A percentile compares a stretch with the other conserved stretches of the same genome.
These are phyloP conservation scores for Clathrospora elynae DNA, from an alignment of 2,329 filamentous ascomycete species.

Conservation along the genomic window DNA sequence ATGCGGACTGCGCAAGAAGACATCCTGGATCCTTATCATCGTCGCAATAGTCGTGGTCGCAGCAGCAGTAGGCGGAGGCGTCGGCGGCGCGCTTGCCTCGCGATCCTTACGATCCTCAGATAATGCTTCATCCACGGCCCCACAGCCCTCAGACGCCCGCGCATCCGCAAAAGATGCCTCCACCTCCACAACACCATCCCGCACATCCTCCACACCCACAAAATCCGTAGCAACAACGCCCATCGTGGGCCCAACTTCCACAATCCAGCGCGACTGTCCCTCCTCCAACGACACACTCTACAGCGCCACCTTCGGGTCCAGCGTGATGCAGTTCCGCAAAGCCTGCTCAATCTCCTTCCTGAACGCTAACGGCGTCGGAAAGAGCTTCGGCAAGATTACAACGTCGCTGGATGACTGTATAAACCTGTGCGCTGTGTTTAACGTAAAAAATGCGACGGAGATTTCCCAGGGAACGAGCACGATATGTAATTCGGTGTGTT, in stretches of 20 bases:
- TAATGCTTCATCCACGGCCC: constrained; percentile 1
- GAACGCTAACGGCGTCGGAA: constrained; percentile 9
- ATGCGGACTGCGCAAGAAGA: constrained; percentile 16
- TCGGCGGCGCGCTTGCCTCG: constrained; percentile 18
- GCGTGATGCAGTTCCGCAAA: constrained; percentile 17
- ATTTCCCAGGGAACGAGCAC: constrained; percentile 6
- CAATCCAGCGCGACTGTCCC: constrained; percentile 21
- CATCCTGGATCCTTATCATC: constrained; percentile 13
- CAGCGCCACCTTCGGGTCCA: constrained; percentile 12
- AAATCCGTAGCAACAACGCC: constrained; percentile 11
- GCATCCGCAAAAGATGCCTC: background rate
- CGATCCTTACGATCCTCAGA: constrained; percentile 7
- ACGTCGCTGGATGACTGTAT: constrained; percentile 18
- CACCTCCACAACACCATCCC: constrained; percentile 4
- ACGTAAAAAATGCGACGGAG: constrained; percentile 14
- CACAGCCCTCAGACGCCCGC: background rate
- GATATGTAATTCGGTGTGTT: constrained; percentile 19
- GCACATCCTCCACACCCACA: constrained; percentile 8
- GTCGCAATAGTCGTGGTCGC: constrained; percentile 14
- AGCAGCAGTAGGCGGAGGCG: constrained; percentile 19
- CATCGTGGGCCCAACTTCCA: constrained; percentile 18
- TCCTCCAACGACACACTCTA: constrained; percentile 23
- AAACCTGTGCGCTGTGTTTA: constrained; percentile 18
- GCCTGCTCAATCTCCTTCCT: constrained; percentile 11
- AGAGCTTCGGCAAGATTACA: constrained; percentile 2